Evolutionary conservation across 1,139 yeast genomes (phyloP), one percentile per base, ranked within the genome.

Genomic region (Suhomyces bolitotheri): DNA sequence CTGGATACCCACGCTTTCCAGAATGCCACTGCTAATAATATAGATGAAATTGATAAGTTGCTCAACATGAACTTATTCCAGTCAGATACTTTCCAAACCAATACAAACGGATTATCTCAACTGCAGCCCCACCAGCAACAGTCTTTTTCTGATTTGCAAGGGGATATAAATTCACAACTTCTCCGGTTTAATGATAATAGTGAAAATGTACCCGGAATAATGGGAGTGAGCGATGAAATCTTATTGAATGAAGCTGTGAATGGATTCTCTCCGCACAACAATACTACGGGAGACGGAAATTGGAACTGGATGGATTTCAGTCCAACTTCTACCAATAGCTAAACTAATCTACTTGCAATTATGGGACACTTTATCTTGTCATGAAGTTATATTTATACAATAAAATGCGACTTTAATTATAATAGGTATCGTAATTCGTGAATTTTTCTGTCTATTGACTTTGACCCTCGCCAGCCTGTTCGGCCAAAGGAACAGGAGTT

Each of bases 11-110:
- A 33, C 3, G 19, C 16, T 4, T 16, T 33, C 11, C 36, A 25
- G 13, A 21, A 22, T 16, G 16, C 38, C 3, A 30, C 39, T 8
- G 31, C 23, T 20, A 44, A 34, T 27, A 44, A 53, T 35, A 46
- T 46, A n/a, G 75, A 69, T 45, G 73, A 69, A 37, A 65, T 69
- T 22, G 75, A 69, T 39, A 62, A 62, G 38, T 50, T 69, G 27
- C 55, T 69, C 29, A 66, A 67, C 43, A 58, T 66, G 57, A 67
- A 66, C 41, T 47, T 67, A 26, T 69, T 68, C 41, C 72, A 63
- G 43, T 46, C 62, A 14, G 71, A 65, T 25, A 41, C 51, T 27
- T 62, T 54, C 35, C 51, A 49, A 10, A 49, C 52, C 31, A 60
- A 52, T 15, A 45, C 46, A 15, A 41, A 38, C 10, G 27, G 26